Evolutionary conservation across 495 filamentous ascomycete species (phyloP).

Genomic region (Penicillium tannophilum): DNA sequence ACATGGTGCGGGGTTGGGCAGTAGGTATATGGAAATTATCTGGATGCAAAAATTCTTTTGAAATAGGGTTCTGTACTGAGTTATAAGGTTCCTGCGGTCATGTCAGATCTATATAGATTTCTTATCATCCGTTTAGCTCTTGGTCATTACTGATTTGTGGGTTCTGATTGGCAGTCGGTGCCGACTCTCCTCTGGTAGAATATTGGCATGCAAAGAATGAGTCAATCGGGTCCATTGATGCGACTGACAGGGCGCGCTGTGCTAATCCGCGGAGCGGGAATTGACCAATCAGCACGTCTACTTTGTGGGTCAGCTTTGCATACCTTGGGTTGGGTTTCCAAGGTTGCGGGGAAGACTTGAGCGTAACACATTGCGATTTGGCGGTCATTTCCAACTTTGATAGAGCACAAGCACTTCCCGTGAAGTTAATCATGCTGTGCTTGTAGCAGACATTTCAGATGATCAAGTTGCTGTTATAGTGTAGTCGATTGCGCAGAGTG

Average conservation of each 20-base stretch:
- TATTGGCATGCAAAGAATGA: neutral
- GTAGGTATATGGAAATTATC: too few species aligned
- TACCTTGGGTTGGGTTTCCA: too few species aligned
- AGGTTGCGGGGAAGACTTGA: too few species aligned
- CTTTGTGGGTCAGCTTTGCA: neutral
- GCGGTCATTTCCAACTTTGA: neutral
- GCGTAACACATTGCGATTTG: too few species aligned
- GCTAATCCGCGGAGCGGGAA: neutral
- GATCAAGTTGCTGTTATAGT: too few species aligned
- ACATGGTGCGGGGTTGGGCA: slow-evolving; percentile 36
- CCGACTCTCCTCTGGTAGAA: slow-evolving; percentile 3
- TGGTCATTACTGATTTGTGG: slow-evolving; percentile 8
- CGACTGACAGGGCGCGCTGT: neutral
- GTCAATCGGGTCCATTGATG: neutral
- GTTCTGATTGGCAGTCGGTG: slow-evolving; percentile 19
- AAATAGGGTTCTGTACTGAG: too few species aligned
- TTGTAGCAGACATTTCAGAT: neutral
- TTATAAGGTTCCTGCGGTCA: neutral
- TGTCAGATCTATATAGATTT: slow-evolving; percentile 1
- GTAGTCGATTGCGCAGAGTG: neutral
- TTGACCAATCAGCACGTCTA: neutral
- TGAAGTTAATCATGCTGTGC: neutral
- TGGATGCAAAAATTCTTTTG: too few species aligned
- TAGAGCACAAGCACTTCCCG: too few species aligned
- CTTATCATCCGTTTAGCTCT: neutral